Evolutionary conservation across 495 filamentous ascomycete genomes (phyloP).

Genomic region (Tuber melanosporum): DNA sequence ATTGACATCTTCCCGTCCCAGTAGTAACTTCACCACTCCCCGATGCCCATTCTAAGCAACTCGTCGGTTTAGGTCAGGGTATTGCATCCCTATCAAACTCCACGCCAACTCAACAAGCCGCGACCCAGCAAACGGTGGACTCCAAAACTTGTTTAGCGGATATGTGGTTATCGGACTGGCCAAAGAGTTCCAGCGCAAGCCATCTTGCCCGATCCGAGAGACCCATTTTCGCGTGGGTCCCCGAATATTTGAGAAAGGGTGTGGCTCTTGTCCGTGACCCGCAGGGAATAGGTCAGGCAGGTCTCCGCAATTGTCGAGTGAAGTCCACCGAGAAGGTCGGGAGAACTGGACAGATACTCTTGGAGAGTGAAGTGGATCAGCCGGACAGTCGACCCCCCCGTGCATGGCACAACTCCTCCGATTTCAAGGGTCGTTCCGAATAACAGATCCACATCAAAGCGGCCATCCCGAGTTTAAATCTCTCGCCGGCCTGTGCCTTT

Average conservation of each 20-base stretch:
- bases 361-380: slow-evolving; percentile 5
- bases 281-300: slow-evolving; percentile 5
- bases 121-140: not conserved
- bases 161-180: slow-evolving; percentile 3
- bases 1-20: slow-evolving; percentile 6
- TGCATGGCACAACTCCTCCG: slow-evolving; percentile 1
- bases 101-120: not conserved
- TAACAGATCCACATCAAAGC: not conserved
- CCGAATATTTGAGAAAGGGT: slow-evolving; percentile 5
- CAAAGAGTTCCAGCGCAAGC: not conserved
- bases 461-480: not conserved
- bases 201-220: not conserved
- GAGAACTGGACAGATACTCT: not conserved
- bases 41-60: not conserved
- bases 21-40: slow-evolving; percentile 4
- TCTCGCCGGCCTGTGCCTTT: not conserved
- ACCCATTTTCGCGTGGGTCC: not conserved
- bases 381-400: not conserved
- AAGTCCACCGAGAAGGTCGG: not conserved
- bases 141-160: not conserved
- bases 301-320: not conserved
- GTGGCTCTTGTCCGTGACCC: not conserved
- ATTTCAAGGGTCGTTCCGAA: not conserved
- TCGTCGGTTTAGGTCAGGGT: not conserved
- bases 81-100: not conserved